Evolutionary conservation across 208 protist species (phyloP), one percentile per base, ranked within the genome.

Genomic region (Crithidia bombi): DNA sequence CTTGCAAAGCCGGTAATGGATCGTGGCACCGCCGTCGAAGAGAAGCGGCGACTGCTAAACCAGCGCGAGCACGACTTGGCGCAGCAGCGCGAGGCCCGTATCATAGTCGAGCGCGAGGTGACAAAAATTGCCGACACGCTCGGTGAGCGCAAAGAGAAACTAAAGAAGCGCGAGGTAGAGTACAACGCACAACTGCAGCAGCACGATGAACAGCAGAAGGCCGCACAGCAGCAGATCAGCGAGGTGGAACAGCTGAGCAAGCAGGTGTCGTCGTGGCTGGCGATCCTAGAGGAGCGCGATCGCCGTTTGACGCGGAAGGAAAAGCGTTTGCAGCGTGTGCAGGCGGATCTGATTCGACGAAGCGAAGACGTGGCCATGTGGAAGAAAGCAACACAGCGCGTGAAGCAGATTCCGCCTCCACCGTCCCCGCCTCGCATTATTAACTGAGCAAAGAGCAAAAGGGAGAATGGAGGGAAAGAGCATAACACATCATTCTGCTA

Each of bases 211-310:
- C 76, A 76, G 46, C 85, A 96, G 69, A 65, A 78, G 67, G 52
- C 65, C 26, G 74, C 91, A 51, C 87, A 90, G 77, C 51, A 47
- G 49, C 65, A 69, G 39, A 82, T 93, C 28, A 63, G 52, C 23
- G 86, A 85, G 62, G 86, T 95, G 62, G 90, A 95, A 65, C 63
- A 73, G 65, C 80, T 95, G 25, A 78, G 79, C 47, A 83, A 83
- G 61, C 75, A 70, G 52, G 87, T 93, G 36, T 70, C 83, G 9
- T 81, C 65, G 73, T 93, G 88, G 86, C 66, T 96, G 51, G 74
- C 75, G 17, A 92, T 90, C 38, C 66, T 96, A 0, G 83, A 96
- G 62, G 85, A 86, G 61, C 81, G 91, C 21, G 81, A 96, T 51
- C 73, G 64, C 17, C 66, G 71, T 19, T 55, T 92, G 44, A 51